Conservation (phyloP, 192 early-diverging fungal genomes). For the Podila epigama region DNA sequence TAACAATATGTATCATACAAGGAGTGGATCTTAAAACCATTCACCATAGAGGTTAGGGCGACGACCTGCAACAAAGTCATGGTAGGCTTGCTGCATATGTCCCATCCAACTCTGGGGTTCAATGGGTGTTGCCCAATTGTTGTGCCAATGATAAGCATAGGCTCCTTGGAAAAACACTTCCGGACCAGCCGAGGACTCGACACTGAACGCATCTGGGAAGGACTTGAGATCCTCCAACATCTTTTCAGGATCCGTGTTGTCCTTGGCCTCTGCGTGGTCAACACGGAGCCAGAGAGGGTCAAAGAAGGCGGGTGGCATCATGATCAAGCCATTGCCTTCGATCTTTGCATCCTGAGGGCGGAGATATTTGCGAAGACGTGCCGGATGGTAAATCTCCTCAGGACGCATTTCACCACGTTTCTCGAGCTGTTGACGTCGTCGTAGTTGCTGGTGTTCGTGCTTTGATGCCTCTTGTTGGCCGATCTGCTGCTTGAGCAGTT, state of each 20-base stretch:
- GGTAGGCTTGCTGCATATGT: conserved; percentile 23
- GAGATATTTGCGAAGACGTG: conserved; percentile 34
- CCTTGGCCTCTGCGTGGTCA: conserved; percentile 17
- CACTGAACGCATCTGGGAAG: conserved; percentile 3
- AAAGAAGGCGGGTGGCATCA: conserved; percentile 42
- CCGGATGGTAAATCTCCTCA: conserved; percentile 46
- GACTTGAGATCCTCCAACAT: conserved; percentile 33
- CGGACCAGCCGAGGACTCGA: conserved; percentile 33
- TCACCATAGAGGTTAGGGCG: conserved; percentile 45
- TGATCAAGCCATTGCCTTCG: conserved; percentile 33
- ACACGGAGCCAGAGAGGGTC: conserved; percentile 47
- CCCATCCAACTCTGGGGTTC: conserved; percentile 43
- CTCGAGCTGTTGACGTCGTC: neutral
- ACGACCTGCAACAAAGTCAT: conserved; percentile 31
- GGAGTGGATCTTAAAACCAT: conserved; percentile 2
- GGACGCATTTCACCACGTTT: conserved; percentile 38
- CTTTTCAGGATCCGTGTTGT: conserved; percentile 3
- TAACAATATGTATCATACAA: neutral
- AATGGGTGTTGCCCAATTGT: conserved; percentile 30
- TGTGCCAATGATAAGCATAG: conserved; percentile 52
- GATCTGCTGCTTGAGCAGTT: neutral
- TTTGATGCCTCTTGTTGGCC: neutral
- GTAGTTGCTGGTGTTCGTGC: too few species aligned
- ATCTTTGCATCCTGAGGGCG: conserved; percentile 9
- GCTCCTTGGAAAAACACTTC: conserved; percentile 41